Conservation (phyloP, 2,329 filamentous ascomycete species). For the Juglanconis sp. region DNA sequence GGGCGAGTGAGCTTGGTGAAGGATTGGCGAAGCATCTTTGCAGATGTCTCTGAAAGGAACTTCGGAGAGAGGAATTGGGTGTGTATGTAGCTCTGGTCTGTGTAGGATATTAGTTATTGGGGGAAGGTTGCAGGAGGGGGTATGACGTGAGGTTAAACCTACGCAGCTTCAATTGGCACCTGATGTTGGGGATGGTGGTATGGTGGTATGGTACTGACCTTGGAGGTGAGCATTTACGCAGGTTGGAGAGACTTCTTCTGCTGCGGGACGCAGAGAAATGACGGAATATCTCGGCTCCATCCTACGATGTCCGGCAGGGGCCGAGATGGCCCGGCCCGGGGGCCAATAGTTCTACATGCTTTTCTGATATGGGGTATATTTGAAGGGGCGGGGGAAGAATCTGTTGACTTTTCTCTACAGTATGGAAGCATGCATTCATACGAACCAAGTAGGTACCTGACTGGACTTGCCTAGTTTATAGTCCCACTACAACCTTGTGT, state of each 20-base stretch:
- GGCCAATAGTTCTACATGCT: slow-evolving; percentile 11
- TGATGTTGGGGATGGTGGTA: neutral
- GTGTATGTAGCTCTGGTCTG: no score
- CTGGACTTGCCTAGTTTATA: neutral
- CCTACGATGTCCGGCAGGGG: neutral
- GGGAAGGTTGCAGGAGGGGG: neutral
- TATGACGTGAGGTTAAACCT: slow-evolving; percentile 9
- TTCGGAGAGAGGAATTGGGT: neutral
- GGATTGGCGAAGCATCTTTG: slow-evolving; percentile 66
- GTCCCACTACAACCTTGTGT: neutral
- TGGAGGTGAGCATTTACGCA: neutral
- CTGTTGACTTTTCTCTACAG: neutral
- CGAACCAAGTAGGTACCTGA: neutral
- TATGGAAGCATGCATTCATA: neutral
- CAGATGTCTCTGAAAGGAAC: slow-evolving; percentile 3
- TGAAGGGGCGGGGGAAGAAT: neutral
- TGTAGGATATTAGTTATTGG: slow-evolving; percentile 1
- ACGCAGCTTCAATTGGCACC: slow-evolving; percentile 18
- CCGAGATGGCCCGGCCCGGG: neutral
- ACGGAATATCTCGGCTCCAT: slow-evolving; percentile 14
- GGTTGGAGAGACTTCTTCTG: slow-evolving; percentile 2
- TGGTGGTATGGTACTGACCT: slow-evolving; percentile 1
- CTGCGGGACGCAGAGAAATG: slow-evolving; percentile 9
- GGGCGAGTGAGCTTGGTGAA: slow-evolving; percentile 53
- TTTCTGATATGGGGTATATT: neutral